phyloP scores from a whole-genome alignment of 306 rosid genomes.

The Quercus bicolor region DNA sequence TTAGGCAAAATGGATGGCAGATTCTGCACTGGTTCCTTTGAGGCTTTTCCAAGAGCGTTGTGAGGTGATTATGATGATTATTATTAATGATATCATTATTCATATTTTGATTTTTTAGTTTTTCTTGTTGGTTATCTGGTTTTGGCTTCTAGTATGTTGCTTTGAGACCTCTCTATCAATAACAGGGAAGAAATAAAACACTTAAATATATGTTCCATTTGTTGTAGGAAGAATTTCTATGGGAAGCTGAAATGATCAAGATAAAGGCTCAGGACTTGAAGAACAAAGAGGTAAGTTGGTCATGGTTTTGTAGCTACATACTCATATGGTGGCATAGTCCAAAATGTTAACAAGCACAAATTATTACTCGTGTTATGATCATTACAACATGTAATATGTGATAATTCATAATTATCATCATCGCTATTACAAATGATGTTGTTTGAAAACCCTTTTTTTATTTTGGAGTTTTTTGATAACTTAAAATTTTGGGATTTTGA shows the following conservation, averaged over 20 bases:
- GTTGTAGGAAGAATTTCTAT: constrained; percentile 87
- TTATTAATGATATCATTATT: background rate
- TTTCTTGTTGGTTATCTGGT: background rate
- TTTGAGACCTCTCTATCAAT: background rate
- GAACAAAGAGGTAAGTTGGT: constrained; percentile 81
- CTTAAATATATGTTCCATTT: background rate
- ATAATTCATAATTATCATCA: background rate
- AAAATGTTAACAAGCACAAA: background rate
- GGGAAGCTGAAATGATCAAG: constrained; percentile 97
- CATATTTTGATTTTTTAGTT: background rate
- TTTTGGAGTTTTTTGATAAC: too few species aligned
- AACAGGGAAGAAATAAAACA: constrained; percentile 2
- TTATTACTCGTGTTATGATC: constrained; percentile 1
- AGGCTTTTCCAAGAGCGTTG: constrained; percentile 95
- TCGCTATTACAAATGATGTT: background rate
- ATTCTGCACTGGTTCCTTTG: constrained; percentile 73
- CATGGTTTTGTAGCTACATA: background rate
- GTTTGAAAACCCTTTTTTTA: too few species aligned
- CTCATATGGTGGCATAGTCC: background rate
- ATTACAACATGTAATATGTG: background rate
- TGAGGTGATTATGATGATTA: constrained; percentile 54
- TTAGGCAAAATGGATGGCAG: constrained; percentile 96
- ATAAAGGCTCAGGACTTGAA: constrained; percentile 94
- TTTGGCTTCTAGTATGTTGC: constrained; percentile 19
- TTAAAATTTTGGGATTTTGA: too few species aligned